Evolutionary conservation across 2,329 filamentous ascomycete species (phyloP).

Genomic region (Cercospora sp.): DNA sequence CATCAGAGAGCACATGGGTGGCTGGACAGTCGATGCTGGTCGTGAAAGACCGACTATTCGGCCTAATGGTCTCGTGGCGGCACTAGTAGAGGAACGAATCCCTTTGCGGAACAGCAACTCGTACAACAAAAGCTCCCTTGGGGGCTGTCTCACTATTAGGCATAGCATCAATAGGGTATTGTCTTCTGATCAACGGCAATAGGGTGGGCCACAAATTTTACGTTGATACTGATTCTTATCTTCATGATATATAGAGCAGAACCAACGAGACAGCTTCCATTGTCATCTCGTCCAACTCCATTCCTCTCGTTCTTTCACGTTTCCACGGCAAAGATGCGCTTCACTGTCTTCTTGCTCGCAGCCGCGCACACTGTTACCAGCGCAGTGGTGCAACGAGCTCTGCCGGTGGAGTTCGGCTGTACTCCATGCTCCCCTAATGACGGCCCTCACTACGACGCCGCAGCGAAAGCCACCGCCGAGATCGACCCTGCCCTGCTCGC

Average conservation of each 20-base stretch:
- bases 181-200: too few species aligned
- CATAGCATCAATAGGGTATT: too few species aligned
- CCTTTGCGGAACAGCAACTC: not conserved
- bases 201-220: too few species aligned
- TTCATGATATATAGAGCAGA: not conserved
- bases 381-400: not conserved
- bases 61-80: too few species aligned
- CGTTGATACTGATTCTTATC: not conserved
- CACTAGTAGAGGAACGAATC: not conserved
- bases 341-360: not conserved
- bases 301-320: not conserved
- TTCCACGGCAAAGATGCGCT: not conserved
- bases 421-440: not conserved
- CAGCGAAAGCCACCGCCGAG: not conserved
- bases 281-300: not conserved
- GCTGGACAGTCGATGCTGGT: not conserved
- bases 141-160: not conserved
- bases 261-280: not conserved
- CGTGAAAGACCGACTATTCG: too few species aligned
- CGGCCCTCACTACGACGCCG: not conserved
- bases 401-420: not conserved
- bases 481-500: not conserved
- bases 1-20: too few species aligned
- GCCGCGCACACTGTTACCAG: slow-evolving; percentile 4
- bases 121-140: not conserved